phyloP scores from a whole-genome alignment of 1,284 basidiomycete species.

The Pholiota adiposa region DNA sequence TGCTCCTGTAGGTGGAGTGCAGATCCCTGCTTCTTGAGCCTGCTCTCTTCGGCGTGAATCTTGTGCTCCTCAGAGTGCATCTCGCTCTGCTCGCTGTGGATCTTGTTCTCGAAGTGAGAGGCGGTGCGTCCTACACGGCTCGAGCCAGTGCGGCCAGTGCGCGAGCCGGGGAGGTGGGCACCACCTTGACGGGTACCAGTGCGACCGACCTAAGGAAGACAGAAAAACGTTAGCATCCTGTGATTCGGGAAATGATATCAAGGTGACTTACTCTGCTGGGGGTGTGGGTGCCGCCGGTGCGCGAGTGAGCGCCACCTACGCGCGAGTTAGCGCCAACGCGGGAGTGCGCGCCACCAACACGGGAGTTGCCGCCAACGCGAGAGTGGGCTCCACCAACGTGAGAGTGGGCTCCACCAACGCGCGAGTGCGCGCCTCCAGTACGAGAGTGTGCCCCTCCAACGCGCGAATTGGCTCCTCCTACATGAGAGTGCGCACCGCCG shows the following conservation, averaged over 20 bases:
- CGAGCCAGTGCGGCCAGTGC: neutral
- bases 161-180: neutral
- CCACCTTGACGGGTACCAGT: neutral
- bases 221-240: too few species aligned
- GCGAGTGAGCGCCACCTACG: neutral
- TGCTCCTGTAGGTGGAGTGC: neutral
- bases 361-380: neutral
- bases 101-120: neutral
- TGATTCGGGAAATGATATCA: neutral
- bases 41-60: neutral
- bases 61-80: neutral
- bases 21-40: neutral
- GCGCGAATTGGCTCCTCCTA: neutral
- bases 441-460: neutral
- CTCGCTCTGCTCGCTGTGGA: neutral
- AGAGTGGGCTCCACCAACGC: neutral
- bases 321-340: neutral
- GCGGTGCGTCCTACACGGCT: neutral
- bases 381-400: neutral
- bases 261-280: neutral
- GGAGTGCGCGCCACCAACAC: neutral
- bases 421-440: neutral
- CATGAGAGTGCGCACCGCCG: too few species aligned
- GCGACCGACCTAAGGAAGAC: neutral
- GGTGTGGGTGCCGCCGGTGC: too few species aligned